A percentile compares a stretch with the other conserved stretches of the same genome.
These are phyloP conservation scores for Rauvolfia tetraphylla DNA, from an alignment of 257 asterid genomes.

Conservation along the genomic window DNA sequence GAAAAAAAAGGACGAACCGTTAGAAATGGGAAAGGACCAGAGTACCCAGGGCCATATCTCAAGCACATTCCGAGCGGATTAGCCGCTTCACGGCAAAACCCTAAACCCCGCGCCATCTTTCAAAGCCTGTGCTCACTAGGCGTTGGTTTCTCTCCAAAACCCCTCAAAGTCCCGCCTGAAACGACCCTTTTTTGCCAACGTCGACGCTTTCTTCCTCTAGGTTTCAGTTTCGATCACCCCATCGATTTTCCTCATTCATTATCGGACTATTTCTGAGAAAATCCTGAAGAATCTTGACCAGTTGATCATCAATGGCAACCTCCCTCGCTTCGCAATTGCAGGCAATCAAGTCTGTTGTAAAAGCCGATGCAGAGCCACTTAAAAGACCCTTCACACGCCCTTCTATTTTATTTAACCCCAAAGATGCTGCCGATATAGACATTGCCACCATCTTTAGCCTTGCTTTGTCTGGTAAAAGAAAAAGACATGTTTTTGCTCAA, in stretches of 20 bases:
- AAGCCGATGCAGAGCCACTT: conserved; percentile 59
- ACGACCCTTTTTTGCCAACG: neutral
- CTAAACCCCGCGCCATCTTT: conserved; percentile 20
- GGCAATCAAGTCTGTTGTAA: conserved; percentile 47
- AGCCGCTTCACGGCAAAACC: conserved; percentile 7
- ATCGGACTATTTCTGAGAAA: too few species aligned
- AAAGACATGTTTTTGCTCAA: neutral
- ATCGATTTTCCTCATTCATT: neutral
- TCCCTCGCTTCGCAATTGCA: conserved; percentile 69
- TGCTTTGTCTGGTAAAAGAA: conserved; percentile 56
- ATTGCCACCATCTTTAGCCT: conserved; percentile 47
- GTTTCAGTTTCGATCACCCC: neutral
- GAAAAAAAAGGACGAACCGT: too few species aligned
- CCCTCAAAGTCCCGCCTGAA: neutral
- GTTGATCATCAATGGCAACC: conserved; percentile 37
- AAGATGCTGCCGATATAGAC: conserved; percentile 79
- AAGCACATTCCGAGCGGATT: neutral
- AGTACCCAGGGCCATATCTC: neutral
- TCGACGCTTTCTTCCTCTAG: neutral
- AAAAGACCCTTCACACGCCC: conserved; percentile 69
- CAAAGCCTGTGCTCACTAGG: neutral
- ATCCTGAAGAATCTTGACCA: neutral
- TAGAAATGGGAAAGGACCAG: too few species aligned
- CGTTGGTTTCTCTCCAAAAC: neutral
- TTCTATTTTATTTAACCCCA: conserved; percentile 65